These are phyloP conservation scores for Neofusicoccum kwambonambiense DNA, from an alignment of 2,329 filamentous ascomycete species.

Conservation along the genomic window DNA sequence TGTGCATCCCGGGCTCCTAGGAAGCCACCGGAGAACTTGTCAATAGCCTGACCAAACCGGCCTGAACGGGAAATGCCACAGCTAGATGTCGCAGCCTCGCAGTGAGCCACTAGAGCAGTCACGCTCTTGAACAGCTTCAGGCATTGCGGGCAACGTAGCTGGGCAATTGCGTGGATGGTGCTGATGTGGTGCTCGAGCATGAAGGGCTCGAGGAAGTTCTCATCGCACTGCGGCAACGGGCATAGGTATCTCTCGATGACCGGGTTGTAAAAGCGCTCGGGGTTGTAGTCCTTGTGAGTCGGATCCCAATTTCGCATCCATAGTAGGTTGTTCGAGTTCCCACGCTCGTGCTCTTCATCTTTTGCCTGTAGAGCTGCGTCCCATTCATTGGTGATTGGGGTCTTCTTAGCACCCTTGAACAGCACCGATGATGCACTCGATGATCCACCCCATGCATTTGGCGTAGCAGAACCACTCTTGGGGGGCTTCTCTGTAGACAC, in stretches of 20 bases:
- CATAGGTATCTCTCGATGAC: slow-evolving; percentile 52
- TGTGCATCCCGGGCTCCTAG: slow-evolving; percentile 31
- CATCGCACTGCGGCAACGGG: slow-evolving; percentile 54
- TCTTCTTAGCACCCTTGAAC: slow-evolving; percentile 37
- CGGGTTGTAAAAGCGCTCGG: slow-evolving; percentile 47
- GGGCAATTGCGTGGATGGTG: slow-evolving; percentile 34
- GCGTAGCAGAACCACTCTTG: neutral
- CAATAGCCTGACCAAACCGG: slow-evolving; percentile 36
- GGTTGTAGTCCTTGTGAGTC: slow-evolving; percentile 47
- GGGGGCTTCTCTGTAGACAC: neutral
- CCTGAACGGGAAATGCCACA: slow-evolving; percentile 37
- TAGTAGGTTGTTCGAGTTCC: slow-evolving; percentile 40
- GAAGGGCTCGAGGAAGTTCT: slow-evolving; percentile 25
- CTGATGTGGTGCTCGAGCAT: slow-evolving; percentile 38
- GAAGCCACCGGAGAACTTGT: slow-evolving; percentile 45
- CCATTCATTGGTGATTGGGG: slow-evolving; percentile 29
- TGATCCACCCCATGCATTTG: neutral
- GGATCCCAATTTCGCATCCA: slow-evolving; percentile 51
- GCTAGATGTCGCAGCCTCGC: slow-evolving; percentile 33
- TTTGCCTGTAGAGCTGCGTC: slow-evolving; percentile 27
- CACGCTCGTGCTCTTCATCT: slow-evolving; percentile 28
- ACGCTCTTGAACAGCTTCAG: slow-evolving; percentile 40
- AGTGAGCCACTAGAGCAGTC: slow-evolving; percentile 41
- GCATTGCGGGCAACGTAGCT: slow-evolving; percentile 41
- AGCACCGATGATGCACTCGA: slow-evolving; percentile 20